A percentile compares a stretch with the other conserved stretches of the same genome.
These are phyloP conservation scores for Plasmodium ovale DNA, from an alignment of 169 alveolate species.

Conservation along the genomic window DNA sequence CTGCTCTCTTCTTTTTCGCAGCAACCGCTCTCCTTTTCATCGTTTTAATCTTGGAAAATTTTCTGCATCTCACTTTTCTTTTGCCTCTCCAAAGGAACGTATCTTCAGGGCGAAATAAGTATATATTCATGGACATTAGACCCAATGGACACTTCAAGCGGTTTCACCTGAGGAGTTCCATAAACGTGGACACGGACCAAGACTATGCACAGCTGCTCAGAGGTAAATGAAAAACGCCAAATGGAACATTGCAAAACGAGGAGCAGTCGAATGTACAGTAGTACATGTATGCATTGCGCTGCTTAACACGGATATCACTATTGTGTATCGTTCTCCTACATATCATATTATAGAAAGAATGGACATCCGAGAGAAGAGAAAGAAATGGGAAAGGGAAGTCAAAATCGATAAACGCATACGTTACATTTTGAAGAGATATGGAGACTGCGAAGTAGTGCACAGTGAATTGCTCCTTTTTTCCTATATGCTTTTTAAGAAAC, in stretches of 20 bases:
- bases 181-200: constrained; percentile 24
- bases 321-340: too few relatives aligned
- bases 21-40: too few relatives aligned
- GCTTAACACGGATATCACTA: too few relatives aligned
- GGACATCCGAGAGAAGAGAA: not conserved
- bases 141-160: constrained; percentile 11
- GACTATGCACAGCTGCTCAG: constrained; percentile 14
- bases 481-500: constrained; percentile 16
- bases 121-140: constrained; percentile 56
- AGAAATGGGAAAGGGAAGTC: not conserved
- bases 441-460: constrained; percentile 1
- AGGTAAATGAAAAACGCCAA: constrained; percentile 16
- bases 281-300: too few relatives aligned
- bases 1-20: too few relatives aligned
- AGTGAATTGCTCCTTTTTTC: constrained; percentile 23
- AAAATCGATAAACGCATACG: not conserved
- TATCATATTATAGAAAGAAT: constrained; percentile 14
- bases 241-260: too few relatives aligned
- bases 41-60: not conserved
- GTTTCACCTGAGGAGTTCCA: constrained; percentile 42
- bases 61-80: not conserved
- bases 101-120: constrained; percentile 25
- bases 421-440: constrained; percentile 33
- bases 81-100: constrained; percentile 28
- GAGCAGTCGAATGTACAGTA: too few relatives aligned